phyloP scores from a whole-genome alignment of 192 early-diverging fungal species.

The Rhizophlyctis rosea region DNA sequence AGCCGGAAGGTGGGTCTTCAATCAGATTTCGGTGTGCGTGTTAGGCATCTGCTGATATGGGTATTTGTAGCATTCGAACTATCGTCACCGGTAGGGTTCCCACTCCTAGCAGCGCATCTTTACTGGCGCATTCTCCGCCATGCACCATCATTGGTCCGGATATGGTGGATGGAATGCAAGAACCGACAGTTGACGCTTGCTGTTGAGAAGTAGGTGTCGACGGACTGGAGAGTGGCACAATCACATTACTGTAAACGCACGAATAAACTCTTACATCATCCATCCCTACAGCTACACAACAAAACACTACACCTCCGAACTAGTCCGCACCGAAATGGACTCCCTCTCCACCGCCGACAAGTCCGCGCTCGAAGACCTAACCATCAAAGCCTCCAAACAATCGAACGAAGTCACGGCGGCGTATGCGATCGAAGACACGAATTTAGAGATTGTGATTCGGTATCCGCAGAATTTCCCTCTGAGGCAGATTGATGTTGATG shows the following conservation, averaged over 20 bases:
- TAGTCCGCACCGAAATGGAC: constrained; percentile 63
- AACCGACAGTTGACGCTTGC: constrained; percentile 68
- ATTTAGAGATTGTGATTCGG: constrained; percentile 68
- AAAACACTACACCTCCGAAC: constrained; percentile 59
- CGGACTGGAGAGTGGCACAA: neutral
- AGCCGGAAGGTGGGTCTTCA: constrained; percentile 46
- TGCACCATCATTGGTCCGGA: constrained; percentile 67
- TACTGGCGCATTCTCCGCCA: constrained; percentile 62
- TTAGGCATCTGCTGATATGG: neutral
- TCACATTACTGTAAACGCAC: neutral
- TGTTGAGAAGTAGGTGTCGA: constrained; percentile 55
- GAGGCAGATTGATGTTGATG: constrained; percentile 66
- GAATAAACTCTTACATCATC: neutral
- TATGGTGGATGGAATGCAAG: constrained; percentile 82
- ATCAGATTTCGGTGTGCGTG: constrained; percentile 10
- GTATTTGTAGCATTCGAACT: constrained; percentile 15
- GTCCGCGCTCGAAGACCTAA: constrained; percentile 53
- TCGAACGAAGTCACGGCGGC: constrained; percentile 66
- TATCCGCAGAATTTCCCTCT: constrained; percentile 70
- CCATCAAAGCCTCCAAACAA: constrained; percentile 59
- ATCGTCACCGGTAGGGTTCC: constrained; percentile 49
- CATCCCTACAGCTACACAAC: constrained; percentile 59
- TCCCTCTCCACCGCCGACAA: constrained; percentile 47
- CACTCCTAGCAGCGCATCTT: constrained; percentile 68
- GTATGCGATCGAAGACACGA: constrained; percentile 77